A percentile compares a stretch with the other conserved stretches of the same genome.
phyloP scores from a whole-genome alignment of 225 moss, liverwort and hornwort genomes.

The Bryoerythrophyllum caledonicum region DNA sequence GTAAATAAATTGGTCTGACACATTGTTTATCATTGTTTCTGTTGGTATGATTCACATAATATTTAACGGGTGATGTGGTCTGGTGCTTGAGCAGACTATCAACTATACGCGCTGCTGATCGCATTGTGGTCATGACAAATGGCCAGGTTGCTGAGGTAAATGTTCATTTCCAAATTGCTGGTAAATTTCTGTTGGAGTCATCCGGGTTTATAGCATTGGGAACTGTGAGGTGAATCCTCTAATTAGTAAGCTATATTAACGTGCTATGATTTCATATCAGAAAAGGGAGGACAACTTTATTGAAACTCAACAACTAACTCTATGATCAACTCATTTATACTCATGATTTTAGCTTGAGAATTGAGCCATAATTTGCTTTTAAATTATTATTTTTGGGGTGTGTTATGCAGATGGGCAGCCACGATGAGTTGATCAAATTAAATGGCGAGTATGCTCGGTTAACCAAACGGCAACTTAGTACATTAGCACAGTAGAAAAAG shows the following conservation, averaged over 20 bases:
- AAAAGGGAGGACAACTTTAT: no score
- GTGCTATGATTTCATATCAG: no score
- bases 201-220: neutral
- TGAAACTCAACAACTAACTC: no score
- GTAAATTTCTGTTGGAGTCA: neutral
- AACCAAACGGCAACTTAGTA: constrained; percentile 85
- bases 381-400: neutral
- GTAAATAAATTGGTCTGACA: constrained; percentile 39
- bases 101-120: constrained; percentile 87
- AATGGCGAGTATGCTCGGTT: constrained; percentile 90
- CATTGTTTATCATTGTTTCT: neutral
- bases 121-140: constrained; percentile 97
- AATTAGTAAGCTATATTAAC: neutral
- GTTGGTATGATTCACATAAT: neutral
- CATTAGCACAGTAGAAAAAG: constrained; percentile 43
- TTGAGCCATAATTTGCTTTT: neutral
- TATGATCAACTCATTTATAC: no score
- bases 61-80: constrained; percentile 9
- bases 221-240: neutral
- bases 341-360: neutral
- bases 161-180: neutral
- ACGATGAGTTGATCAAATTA: constrained; percentile 82
- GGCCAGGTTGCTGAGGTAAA: constrained; percentile 85
- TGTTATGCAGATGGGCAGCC: constrained; percentile 82
- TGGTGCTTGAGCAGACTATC: constrained; percentile 63